Evolutionary conservation across 2,329 filamentous ascomycete species (phyloP).

Genomic region (Stemphylium vesicarium): DNA sequence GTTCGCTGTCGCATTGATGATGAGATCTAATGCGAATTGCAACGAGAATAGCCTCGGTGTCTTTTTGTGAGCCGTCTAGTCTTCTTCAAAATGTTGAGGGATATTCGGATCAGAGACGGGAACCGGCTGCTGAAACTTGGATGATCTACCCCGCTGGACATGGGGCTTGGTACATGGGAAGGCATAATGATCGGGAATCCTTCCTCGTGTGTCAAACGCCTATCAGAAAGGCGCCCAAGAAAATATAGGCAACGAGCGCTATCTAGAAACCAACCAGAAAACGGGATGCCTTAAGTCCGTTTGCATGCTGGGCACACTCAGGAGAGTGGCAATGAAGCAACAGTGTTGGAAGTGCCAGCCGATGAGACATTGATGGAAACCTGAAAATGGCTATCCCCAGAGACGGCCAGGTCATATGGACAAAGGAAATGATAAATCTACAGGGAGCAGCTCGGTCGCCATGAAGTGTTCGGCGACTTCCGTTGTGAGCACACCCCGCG

Average conservation of each 20-base stretch:
- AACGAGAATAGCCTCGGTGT: no score
- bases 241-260: no score
- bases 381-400: background rate
- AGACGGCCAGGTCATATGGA: background rate
- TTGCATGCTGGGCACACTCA: no score
- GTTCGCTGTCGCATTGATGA: no score
- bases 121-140: background rate
- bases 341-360: background rate
- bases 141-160: background rate
- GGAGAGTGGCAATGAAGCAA: background rate
- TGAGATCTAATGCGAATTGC: no score
- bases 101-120: background rate
- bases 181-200: no score
- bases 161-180: background rate
- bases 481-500: background rate
- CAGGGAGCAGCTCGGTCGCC: background rate
- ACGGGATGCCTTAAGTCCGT: no score
- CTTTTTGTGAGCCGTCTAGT: background rate
- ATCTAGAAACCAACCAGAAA: no score
- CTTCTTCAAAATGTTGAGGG: background rate
- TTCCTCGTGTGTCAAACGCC: background rate
- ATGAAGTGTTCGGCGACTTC: background rate
- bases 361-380: background rate
- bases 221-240: no score
- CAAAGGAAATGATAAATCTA: background rate